These are phyloP conservation scores for Starmerella sp. DNA, from an alignment of 805 yeast genomes.

Conservation along the genomic window DNA sequence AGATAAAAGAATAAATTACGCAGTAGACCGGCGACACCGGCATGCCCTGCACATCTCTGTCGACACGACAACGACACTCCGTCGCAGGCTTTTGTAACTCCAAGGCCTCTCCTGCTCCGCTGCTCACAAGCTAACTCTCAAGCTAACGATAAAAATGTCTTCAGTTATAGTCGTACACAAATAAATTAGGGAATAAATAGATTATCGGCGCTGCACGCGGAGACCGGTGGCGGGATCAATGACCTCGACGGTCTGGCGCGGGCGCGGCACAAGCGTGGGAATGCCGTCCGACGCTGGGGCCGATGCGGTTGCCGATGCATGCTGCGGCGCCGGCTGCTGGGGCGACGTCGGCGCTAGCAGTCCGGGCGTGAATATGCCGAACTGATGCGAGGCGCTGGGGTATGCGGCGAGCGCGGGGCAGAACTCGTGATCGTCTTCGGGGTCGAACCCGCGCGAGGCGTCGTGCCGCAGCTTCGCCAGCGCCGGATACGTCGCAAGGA, in stretches of 20 bases:
- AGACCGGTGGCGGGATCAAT: conserved; percentile 25
- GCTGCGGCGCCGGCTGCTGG: conserved; percentile 1
- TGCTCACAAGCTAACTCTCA: too few relatives aligned
- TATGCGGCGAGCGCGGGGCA: conserved; percentile 36
- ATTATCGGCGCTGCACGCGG: conserved; percentile 21
- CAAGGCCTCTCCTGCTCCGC: too few relatives aligned
- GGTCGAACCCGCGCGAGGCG: conserved; percentile 56
- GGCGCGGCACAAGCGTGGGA: conserved; percentile 15
- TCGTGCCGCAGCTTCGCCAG: conserved; percentile 26
- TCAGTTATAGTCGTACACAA: neutral
- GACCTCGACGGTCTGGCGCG: conserved; percentile 21
- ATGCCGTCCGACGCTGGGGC: conserved; percentile 6
- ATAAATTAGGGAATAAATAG: conserved; percentile 1
- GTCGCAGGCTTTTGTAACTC: too few relatives aligned
- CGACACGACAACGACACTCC: too few relatives aligned
- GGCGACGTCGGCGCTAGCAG: neutral
- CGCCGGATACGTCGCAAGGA: conserved; percentile 22
- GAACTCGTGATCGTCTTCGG: conserved; percentile 62
- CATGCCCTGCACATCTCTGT: too few relatives aligned
- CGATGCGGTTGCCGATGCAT: neutral
- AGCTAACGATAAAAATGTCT: neutral
- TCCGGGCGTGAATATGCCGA: neutral
- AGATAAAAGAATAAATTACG: too few relatives aligned
- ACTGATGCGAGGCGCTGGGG: neutral
- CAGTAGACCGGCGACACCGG: too few relatives aligned